These are phyloP conservation scores for Pseudonectria buxi DNA, from an alignment of 2,329 filamentous ascomycete genomes.

Conservation along the genomic window DNA sequence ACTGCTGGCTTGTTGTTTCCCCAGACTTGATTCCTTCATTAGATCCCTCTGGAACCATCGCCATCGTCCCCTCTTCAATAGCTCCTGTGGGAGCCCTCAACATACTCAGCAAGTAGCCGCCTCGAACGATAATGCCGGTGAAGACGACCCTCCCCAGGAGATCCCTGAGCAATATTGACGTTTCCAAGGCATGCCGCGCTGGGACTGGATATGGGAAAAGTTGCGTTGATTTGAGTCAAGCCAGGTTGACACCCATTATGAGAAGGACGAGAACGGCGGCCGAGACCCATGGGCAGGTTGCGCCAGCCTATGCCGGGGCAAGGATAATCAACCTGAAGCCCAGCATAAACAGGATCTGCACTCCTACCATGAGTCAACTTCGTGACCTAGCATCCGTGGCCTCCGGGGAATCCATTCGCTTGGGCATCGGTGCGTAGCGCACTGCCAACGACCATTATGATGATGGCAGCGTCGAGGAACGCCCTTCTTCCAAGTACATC, in stretches of 20 bases:
- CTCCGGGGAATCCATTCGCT: slow-evolving; percentile 44
- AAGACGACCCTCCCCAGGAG: slow-evolving; percentile 19
- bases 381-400: too few relatives aligned
- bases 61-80: slow-evolving; percentile 9
- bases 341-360: slow-evolving; percentile 49
- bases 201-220: slow-evolving; percentile 18
- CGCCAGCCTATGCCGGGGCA: slow-evolving; percentile 50
- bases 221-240: slow-evolving; percentile 20
- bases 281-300: slow-evolving; percentile 44
- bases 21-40: slow-evolving; percentile 3
- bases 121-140: slow-evolving; percentile 23
- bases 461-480: slow-evolving; percentile 49
- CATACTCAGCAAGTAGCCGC: slow-evolving; percentile 23
- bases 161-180: slow-evolving; percentile 22
- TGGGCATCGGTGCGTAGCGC: slow-evolving; percentile 54
- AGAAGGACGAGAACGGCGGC: slow-evolving; percentile 43
- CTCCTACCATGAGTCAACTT: too few relatives aligned
- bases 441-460: slow-evolving; percentile 53
- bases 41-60: slow-evolving; percentile 10
- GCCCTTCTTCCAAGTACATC: slow-evolving; percentile 59
- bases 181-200: slow-evolving; percentile 24
- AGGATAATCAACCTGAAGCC: slow-evolving; percentile 49
- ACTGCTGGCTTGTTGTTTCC: too few relatives aligned
- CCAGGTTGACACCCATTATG: slow-evolving; percentile 36
- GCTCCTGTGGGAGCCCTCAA: slow-evolving; percentile 11